A percentile compares a stretch with the other conserved stretches of the same genome.
These are phyloP conservation scores for fission yeast (Schizosaccharomyces pombe) DNA, from an alignment of 805 yeast species.

Conservation along the genomic window DNA sequence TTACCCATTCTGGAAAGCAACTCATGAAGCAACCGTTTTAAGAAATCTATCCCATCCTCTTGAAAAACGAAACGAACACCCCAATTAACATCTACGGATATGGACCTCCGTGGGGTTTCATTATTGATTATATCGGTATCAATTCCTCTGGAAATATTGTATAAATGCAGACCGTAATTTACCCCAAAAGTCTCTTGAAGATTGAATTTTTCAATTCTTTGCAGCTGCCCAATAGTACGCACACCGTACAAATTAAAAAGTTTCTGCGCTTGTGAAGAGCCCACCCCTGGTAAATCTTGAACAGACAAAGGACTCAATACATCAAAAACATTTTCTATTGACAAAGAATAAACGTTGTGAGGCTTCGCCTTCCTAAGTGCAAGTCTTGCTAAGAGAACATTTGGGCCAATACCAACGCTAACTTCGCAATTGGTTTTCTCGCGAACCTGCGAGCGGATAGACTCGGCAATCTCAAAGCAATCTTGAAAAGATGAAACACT, in stretches of 20 bases:
- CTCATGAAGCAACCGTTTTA: conserved; percentile 35
- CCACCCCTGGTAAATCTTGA: conserved; percentile 23
- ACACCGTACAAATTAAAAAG: conserved; percentile 19
- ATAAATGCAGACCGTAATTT: conserved; percentile 45
- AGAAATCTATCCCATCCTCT: conserved; percentile 40
- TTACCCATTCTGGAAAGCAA: conserved; percentile 28
- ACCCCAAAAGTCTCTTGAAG: conserved; percentile 34
- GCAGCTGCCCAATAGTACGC: conserved; percentile 21
- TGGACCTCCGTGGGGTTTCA: conserved; percentile 35
- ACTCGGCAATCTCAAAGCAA: conserved; percentile 14
- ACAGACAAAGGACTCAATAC: conserved; percentile 20
- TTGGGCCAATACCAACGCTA: conserved; percentile 57
- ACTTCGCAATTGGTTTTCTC: conserved; percentile 35
- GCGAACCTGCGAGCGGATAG: conserved; percentile 22
- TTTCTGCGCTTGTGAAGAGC: conserved; percentile 22
- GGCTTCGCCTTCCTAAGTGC: conserved; percentile 64
- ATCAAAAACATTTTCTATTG: conserved; percentile 9
- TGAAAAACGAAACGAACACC: conserved; percentile 53
- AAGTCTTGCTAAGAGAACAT: conserved; percentile 55
- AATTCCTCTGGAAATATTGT: conserved; percentile 36
- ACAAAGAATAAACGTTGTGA: conserved; percentile 29
- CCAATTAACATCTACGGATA: conserved; percentile 77
- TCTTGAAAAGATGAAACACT: conserved; percentile 8
- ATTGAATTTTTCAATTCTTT: conserved; percentile 15
- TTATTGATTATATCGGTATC: conserved; percentile 37